A percentile compares a stretch with the other conserved stretches of the same genome.
Evolutionary conservation across 2,329 filamentous ascomycete species (phyloP).

Genomic region (Penicillium capsulatum): DNA sequence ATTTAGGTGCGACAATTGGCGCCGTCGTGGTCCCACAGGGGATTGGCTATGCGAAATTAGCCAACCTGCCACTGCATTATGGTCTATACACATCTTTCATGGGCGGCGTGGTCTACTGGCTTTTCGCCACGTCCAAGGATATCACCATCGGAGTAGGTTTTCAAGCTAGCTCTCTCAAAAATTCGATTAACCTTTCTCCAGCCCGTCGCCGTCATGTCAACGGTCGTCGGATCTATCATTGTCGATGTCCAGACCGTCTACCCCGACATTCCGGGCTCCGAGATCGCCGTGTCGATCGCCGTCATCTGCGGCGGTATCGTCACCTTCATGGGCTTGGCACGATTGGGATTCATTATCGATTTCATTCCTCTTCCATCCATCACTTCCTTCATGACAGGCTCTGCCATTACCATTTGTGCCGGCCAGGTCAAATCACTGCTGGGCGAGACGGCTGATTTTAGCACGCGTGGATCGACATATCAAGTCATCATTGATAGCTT

Average conservation of each 20-base stretch:
- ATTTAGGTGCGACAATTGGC: constrained; percentile 63
- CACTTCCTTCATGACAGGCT: constrained; percentile 90
- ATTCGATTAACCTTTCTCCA: constrained; percentile 32
- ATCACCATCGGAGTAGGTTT: constrained; percentile 84
- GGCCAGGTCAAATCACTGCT: constrained; percentile 77
- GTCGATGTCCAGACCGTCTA: constrained; percentile 53
- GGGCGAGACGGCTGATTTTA: constrained; percentile 62
- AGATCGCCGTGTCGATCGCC: constrained; percentile 72
- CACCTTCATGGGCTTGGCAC: constrained; percentile 3
- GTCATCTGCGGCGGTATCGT: constrained; percentile 59
- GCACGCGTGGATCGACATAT: constrained; percentile 72
- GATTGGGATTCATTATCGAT: constrained; percentile 67
- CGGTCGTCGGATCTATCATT: constrained; percentile 76
- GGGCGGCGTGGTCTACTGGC: constrained; percentile 92
- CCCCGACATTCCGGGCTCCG: constrained; percentile 54
- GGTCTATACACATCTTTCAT: constrained; percentile 95
- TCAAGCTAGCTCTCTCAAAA: neutral
- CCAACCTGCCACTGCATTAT: constrained; percentile 73
- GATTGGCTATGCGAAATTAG: constrained; percentile 89
- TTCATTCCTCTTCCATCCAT: constrained; percentile 82
- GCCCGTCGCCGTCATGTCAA: constrained; percentile 91
- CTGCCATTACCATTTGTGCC: constrained; percentile 75
- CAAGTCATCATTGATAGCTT: constrained; percentile 74
- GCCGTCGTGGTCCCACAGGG: constrained; percentile 88
- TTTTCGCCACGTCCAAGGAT: constrained; percentile 97